A percentile compares a stretch with the other conserved stretches of the same genome.
phyloP scores from a whole-genome alignment of 2,329 filamentous ascomycete species.

The Sporothrix variecibatus region DNA sequence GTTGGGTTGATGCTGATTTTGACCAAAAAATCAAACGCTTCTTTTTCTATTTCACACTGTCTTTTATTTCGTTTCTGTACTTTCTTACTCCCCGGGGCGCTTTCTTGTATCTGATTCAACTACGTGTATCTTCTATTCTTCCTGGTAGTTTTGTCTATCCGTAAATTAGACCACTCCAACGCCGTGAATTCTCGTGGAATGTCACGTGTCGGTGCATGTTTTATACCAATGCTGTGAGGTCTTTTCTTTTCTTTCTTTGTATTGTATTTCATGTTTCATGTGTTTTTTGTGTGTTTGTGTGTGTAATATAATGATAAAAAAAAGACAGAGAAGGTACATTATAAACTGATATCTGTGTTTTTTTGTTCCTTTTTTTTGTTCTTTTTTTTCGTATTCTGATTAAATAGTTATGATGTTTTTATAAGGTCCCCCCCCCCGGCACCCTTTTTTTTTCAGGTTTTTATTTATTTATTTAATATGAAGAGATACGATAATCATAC shows the following conservation, averaged over 20 bases:
- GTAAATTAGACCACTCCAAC: background rate
- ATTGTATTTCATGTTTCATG: background rate
- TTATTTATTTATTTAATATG: too few relatives aligned
- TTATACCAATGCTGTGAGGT: background rate
- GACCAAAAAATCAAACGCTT: constrained; percentile 14
- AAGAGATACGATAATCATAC: too few relatives aligned
- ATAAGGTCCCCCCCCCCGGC: too few relatives aligned
- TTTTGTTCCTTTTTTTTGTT: too few relatives aligned
- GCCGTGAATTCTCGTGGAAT: background rate
- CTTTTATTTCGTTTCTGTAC: constrained; percentile 7
- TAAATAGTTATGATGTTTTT: too few relatives aligned
- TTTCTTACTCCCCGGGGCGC: background rate
- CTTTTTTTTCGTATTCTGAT: too few relatives aligned
- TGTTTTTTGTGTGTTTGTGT: too few relatives aligned
- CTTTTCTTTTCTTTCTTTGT: background rate
- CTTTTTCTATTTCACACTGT: background rate
- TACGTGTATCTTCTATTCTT: background rate
- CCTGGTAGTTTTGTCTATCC: background rate
- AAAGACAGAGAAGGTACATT: too few relatives aligned
- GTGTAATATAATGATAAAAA: too few relatives aligned
- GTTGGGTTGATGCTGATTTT: constrained; percentile 18
- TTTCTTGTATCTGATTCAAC: background rate
- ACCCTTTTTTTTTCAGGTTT: too few relatives aligned
- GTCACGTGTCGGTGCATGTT: background rate
- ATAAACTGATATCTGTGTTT: too few relatives aligned